Conservation (phyloP, 2,329 filamentous ascomycete genomes). For the Basipetospora chlamydospora region DNA sequence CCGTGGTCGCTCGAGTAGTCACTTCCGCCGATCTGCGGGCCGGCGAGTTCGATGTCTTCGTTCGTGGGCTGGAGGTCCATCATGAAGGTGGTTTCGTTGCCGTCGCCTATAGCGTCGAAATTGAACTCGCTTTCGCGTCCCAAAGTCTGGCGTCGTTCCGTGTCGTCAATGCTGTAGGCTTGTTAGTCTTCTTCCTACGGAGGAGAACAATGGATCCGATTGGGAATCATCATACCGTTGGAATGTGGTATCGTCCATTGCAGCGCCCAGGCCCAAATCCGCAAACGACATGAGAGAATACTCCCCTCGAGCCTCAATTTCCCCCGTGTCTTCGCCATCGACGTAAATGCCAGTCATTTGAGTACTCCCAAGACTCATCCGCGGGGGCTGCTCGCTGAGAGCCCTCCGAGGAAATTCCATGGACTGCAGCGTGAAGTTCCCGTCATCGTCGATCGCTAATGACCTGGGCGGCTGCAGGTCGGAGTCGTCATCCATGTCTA, state of each 20-base stretch:
- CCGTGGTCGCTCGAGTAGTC: conserved; percentile 3
- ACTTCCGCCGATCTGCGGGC: conserved; percentile 1
- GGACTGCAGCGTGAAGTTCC: conserved; percentile 42
- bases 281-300: conserved; percentile 32
- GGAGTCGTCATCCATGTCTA: conserved; percentile 35
- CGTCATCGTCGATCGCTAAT: conserved; percentile 41
- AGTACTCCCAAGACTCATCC: conserved; percentile 38
- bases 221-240: conserved; percentile 21
- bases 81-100: conserved; percentile 27
- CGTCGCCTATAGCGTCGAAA: conserved; percentile 22
- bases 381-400: conserved; percentile 31
- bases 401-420: conserved; percentile 44
- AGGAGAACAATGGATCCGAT: neutral
- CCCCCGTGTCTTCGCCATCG: conserved; percentile 21
- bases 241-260: conserved; percentile 25
- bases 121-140: conserved; percentile 35
- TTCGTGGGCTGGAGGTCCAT: conserved; percentile 17
- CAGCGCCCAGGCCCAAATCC: conserved; percentile 23
- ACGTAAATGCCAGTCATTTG: conserved; percentile 38
- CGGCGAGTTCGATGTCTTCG: conserved; percentile 11
- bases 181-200: too few relatives aligned
- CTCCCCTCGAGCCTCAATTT: conserved; percentile 33
- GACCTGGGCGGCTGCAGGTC: conserved; percentile 38
- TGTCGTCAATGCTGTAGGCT: conserved; percentile 21
- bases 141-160: conserved; percentile 21